Percentiles rank a stretch among this genome's conserved stretches.
Evolutionary conservation across 208 protist species (phyloP).

Genomic region (Leishmania arabica): DNA sequence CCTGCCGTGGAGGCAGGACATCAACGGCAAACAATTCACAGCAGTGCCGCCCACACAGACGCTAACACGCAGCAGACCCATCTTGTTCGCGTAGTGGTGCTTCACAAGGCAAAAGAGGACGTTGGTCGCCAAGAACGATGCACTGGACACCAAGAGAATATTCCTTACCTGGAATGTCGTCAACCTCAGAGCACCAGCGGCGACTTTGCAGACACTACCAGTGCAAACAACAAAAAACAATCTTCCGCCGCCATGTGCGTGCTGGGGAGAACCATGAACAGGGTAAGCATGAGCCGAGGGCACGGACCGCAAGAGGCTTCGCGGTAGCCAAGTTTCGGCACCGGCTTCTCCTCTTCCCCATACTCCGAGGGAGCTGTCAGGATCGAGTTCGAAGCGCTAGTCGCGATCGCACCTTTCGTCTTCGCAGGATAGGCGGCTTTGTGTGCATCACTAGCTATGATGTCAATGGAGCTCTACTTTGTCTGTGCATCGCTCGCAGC

Average conservation of each 20-base stretch:
- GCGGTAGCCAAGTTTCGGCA: constrained; percentile 50
- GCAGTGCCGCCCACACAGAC: constrained; percentile 15
- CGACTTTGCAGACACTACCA: constrained; percentile 39
- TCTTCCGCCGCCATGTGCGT: constrained; percentile 40
- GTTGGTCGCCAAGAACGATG: constrained; percentile 47
- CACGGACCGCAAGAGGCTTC: constrained; percentile 36
- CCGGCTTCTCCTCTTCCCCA: not conserved
- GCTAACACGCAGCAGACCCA: constrained; percentile 50
- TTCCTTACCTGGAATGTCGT: constrained; percentile 28
- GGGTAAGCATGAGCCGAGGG: constrained; percentile 54
- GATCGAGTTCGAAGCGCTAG: too few species aligned
- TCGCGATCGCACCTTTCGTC: not conserved
- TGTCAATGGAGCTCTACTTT: not conserved
- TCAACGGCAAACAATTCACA: constrained; percentile 23
- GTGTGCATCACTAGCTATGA: not conserved
- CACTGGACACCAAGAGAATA: constrained; percentile 53
- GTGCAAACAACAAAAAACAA: constrained; percentile 33
- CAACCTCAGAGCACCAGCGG: constrained; percentile 43
- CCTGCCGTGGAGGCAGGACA: constrained; percentile 8
- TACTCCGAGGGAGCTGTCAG: not conserved
- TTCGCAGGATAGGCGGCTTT: not conserved
- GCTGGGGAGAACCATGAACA: constrained; percentile 57
- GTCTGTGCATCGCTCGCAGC: not conserved
- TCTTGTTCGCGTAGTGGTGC: constrained; percentile 33
- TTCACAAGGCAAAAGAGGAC: constrained; percentile 40